Evolutionary conservation across 2,329 filamentous ascomycete genomes (phyloP).

Genomic region (Alternaria tenuissima): DNA sequence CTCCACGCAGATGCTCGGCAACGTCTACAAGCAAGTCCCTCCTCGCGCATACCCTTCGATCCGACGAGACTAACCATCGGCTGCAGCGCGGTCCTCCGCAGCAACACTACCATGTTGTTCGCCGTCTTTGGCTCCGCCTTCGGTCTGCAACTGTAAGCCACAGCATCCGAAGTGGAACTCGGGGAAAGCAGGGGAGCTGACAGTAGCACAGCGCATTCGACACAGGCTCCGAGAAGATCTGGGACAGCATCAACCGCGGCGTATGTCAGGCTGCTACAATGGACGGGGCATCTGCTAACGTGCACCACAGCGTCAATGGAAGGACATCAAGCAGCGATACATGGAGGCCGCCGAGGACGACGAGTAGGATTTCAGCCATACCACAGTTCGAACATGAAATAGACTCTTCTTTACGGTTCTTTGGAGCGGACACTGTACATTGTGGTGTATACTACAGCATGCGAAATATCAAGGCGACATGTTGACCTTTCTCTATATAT

Average conservation of each 20-base stretch:
- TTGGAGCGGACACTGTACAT: constrained; percentile 39
- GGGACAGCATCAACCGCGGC: constrained; percentile 90
- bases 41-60: constrained; percentile 25
- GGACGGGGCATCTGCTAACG: constrained; percentile 27
- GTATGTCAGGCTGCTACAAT: constrained; percentile 58
- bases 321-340: constrained; percentile 95
- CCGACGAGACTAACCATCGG: constrained; percentile 40
- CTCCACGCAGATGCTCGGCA: constrained; percentile 57
- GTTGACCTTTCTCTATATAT: constrained; percentile 3
- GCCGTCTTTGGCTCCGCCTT: constrained; percentile 89
- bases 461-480: constrained; percentile 33
- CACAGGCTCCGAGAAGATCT: constrained; percentile 80
- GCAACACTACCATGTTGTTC: constrained; percentile 87
- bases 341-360: constrained; percentile 74
- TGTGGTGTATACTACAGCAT: constrained; percentile 49
- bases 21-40: constrained; percentile 62
- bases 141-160: constrained; percentile 87
- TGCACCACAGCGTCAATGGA: constrained; percentile 88
- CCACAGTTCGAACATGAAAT: constrained; percentile 24
- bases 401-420: constrained; percentile 27
- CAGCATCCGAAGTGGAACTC: neutral
- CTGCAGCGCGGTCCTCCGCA: constrained; percentile 80
- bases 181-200: constrained; percentile 31
- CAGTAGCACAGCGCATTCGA: constrained; percentile 75
- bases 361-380: constrained; percentile 40